A percentile compares a stretch with the other conserved stretches of the same genome.
phyloP scores from a whole-genome alignment of 129 eudicot genomes.

The Flaveria ramosissima region DNA sequence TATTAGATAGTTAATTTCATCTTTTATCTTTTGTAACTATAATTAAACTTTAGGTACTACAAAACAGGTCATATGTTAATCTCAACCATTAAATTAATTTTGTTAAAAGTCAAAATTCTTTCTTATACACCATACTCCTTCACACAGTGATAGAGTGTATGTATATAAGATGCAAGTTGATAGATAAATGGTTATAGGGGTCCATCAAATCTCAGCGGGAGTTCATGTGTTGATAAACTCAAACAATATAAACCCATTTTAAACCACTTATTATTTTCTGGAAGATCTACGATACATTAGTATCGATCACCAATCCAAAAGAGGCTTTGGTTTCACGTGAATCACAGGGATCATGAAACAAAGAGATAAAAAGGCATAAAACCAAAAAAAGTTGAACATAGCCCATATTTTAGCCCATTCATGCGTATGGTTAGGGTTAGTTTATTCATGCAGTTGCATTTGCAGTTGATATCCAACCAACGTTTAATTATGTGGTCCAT shows the following conservation, averaged over 20 bases:
- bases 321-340: constrained; percentile 40
- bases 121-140: neutral
- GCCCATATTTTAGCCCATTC: neutral
- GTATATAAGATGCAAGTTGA: neutral
- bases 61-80: too few species aligned
- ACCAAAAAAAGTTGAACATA: constrained; percentile 18
- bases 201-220: constrained; percentile 10
- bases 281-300: constrained; percentile 7
- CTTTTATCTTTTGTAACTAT: too few species aligned
- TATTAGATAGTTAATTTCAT: too few species aligned
- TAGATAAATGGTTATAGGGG: constrained; percentile 13
- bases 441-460: too few species aligned
- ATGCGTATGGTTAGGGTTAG: too few species aligned
- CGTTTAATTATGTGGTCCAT: too few species aligned
- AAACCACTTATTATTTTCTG: too few species aligned
- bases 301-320: constrained; percentile 25
- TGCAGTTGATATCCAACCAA: too few species aligned
- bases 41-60: too few species aligned
- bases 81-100: too few species aligned
- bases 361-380: too few species aligned
- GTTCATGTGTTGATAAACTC: constrained; percentile 49
- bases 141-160: neutral
- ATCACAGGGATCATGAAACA: constrained; percentile 23
- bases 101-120: neutral
- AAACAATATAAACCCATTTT: constrained; percentile 36